phyloP scores from a whole-genome alignment of 352 stramenopile genomes.

The Pythium guiyangense region DNA sequence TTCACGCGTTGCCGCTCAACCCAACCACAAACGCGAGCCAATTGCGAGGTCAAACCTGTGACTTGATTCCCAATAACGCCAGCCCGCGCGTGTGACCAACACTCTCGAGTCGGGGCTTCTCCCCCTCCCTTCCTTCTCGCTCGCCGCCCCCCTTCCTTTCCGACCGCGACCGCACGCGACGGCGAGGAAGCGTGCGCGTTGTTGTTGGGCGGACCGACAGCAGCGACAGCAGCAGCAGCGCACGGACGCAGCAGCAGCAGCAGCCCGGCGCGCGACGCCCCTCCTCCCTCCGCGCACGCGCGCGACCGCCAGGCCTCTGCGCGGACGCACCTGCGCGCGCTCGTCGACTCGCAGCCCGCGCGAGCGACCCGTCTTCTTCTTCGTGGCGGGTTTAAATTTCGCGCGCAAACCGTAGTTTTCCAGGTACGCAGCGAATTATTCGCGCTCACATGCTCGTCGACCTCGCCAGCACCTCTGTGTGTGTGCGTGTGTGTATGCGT shows the following conservation, averaged over 20 bases:
- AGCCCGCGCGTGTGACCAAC: constrained; percentile 20
- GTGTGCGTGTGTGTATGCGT: background rate
- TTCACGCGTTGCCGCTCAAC: background rate
- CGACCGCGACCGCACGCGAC: background rate
- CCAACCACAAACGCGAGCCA: background rate
- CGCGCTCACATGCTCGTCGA: background rate
- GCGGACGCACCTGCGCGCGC: background rate
- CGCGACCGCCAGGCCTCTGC: background rate
- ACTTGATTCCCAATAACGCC: too few species aligned
- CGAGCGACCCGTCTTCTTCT: background rate
- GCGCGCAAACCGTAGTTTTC: constrained; percentile 1
- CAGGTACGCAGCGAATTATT: background rate
- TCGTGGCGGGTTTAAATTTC: background rate
- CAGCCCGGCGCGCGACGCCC: background rate
- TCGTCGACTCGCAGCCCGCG: background rate
- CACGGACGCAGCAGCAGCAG: constrained; percentile 1
- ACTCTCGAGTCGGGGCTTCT: background rate
- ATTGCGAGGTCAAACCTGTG: constrained; percentile 7
- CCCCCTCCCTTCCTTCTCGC: background rate
- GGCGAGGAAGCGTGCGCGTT: background rate
- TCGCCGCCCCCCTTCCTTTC: background rate
- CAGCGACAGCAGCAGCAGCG: background rate
- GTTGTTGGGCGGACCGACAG: background rate
- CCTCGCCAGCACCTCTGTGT: background rate
- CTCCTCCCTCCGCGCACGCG: too few species aligned